A percentile compares a stretch with the other conserved stretches of the same genome.
Evolutionary conservation across 2,329 filamentous ascomycete species (phyloP).

Genomic region (Lachnellula arida): DNA sequence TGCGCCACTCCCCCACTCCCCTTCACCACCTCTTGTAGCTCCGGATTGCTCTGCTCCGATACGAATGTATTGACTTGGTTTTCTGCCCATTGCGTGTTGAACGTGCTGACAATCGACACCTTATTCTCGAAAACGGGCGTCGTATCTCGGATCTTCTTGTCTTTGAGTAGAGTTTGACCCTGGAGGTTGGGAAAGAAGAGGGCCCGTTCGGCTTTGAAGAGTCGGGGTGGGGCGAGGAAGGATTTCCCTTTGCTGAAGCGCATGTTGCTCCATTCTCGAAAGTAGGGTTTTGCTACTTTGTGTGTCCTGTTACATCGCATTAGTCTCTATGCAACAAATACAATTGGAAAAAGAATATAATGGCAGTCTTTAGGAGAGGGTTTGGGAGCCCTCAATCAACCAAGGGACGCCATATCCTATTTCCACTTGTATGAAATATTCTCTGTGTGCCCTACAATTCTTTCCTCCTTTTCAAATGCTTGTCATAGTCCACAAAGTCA

Average conservation of each 20-base stretch:
- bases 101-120: conserved; percentile 74
- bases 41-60: conserved; percentile 59
- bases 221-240: conserved; percentile 77
- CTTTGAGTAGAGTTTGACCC: conserved; percentile 68
- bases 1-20: conserved; percentile 56
- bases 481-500: conserved; percentile 81
- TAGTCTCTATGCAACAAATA: not conserved
- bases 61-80: conserved; percentile 72
- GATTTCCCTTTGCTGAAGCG: conserved; percentile 82
- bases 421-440: not conserved
- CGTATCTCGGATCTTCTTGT: conserved; percentile 56
- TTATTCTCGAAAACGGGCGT: conserved; percentile 69
- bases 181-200: conserved; percentile 92
- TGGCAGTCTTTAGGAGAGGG: no score
- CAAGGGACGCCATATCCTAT: not conserved
- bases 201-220: conserved; percentile 77
- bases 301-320: conserved; percentile 49
- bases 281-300: conserved; percentile 83
- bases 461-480: conserved; percentile 71
- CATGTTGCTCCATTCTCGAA: conserved; percentile 90
- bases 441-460: conserved; percentile 53
- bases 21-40: conserved; percentile 58
- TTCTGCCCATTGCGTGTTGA: conserved; percentile 82
- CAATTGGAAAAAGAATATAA: no score
- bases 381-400: not conserved